Evolutionary conservation across 2,329 filamentous ascomycete genomes (phyloP).

Genomic region (Colletotrichum lentis): DNA sequence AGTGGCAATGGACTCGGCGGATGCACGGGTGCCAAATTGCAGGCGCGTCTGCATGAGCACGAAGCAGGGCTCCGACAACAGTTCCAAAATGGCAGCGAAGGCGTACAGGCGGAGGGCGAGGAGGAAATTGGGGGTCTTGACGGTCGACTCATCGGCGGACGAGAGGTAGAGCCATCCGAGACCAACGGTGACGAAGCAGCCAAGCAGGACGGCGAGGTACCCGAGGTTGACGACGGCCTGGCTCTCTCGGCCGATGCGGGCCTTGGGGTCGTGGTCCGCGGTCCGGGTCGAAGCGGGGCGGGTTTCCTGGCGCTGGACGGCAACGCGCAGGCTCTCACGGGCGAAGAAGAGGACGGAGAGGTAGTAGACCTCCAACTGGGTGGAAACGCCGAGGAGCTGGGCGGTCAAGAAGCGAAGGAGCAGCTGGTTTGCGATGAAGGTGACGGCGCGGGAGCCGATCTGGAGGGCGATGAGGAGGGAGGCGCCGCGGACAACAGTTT

Average conservation of each 20-base stretch:
- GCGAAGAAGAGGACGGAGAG: slow-evolving; percentile 95
- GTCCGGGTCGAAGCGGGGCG: slow-evolving; percentile 37
- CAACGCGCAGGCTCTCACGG: slow-evolving; percentile 88
- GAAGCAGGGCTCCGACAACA: slow-evolving; percentile 88
- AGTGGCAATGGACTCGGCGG: slow-evolving; percentile 84
- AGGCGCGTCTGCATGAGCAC: slow-evolving; percentile 84
- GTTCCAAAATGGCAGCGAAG: slow-evolving; percentile 71
- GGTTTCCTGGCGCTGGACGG: slow-evolving; percentile 76
- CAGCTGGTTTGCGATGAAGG: slow-evolving; percentile 91
- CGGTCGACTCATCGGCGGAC: slow-evolving; percentile 56
- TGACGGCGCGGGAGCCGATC: slow-evolving; percentile 84
- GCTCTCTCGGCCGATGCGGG: slow-evolving; percentile 52
- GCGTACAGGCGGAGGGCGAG: slow-evolving; percentile 64
- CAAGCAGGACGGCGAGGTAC: slow-evolving; percentile 78
- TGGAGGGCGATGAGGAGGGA: slow-evolving; percentile 89
- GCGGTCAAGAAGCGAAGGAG: slow-evolving; percentile 89
- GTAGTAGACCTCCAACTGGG: slow-evolving; percentile 92
- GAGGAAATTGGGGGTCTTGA: slow-evolving; percentile 70
- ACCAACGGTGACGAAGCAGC: slow-evolving; percentile 67
- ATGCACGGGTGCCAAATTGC: slow-evolving; percentile 80
- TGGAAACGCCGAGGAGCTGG: slow-evolving; percentile 81
- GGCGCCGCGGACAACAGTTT: slow-evolving; percentile 70
- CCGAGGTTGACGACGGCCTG: slow-evolving; percentile 90
- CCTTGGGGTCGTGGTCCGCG: slow-evolving; percentile 38
- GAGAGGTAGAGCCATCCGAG: slow-evolving; percentile 75